Evolutionary conservation across 441 rosid genomes (phyloP).

Genomic region (Erysimum pusillum): DNA sequence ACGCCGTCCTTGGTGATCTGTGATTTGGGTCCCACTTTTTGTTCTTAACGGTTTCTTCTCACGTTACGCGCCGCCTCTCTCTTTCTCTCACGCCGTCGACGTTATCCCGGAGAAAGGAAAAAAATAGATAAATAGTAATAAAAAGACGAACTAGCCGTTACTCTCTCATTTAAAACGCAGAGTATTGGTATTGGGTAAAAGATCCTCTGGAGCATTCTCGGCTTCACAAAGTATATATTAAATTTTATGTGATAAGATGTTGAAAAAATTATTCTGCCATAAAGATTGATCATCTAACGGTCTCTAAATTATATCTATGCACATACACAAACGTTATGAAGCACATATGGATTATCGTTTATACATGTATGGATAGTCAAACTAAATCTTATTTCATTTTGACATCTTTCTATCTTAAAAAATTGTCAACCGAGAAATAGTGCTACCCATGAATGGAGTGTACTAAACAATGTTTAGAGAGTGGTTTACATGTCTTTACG

Average conservation of each 20-base stretch:
- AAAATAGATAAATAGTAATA: neutral
- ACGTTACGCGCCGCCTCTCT: conserved; percentile 39
- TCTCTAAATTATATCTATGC: neutral
- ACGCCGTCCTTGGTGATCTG: conserved; percentile 49
- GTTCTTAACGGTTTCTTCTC: conserved; percentile 42
- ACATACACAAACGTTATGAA: neutral
- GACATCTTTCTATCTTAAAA: neutral
- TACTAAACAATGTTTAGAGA: conserved; percentile 4
- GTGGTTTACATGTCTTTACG: conserved; percentile 37
- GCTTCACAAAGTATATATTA: neutral
- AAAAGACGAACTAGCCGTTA: conserved; percentile 46
- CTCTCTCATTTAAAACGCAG: conserved; percentile 5
- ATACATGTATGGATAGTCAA: neutral
- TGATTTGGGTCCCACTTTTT: conserved; percentile 41
- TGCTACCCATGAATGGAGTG: conserved; percentile 30
- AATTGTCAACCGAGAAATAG: conserved; percentile 3
- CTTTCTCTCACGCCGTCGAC: conserved; percentile 42
- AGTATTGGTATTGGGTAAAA: conserved; percentile 5
- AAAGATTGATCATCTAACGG: conserved; percentile 13
- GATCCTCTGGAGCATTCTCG: conserved; percentile 11
- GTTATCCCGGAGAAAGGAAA: conserved; percentile 6
- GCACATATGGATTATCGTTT: neutral
- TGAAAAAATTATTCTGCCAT: neutral
- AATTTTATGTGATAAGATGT: neutral
- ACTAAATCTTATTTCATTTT: neutral